Evolutionary conservation across 208 protist genomes (phyloP).

Genomic region (Leishmania guyanensis): DNA sequence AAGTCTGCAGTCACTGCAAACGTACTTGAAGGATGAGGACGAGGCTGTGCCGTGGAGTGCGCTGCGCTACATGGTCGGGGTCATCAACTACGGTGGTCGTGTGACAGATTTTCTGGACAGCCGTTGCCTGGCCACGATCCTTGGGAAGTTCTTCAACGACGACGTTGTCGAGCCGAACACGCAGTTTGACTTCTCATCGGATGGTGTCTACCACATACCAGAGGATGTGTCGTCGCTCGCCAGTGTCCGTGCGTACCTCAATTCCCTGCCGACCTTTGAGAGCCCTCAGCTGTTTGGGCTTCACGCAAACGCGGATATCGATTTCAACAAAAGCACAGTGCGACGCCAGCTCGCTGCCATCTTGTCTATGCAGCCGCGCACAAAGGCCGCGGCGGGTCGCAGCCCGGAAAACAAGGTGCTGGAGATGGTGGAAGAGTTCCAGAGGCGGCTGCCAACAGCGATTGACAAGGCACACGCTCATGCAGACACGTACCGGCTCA

Average conservation of each 20-base stretch:
- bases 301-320: conserved; percentile 96
- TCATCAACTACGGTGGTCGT: conserved; percentile 96
- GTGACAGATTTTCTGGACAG: conserved; percentile 94
- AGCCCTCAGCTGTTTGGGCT: conserved; percentile 95
- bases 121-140: conserved; percentile 78
- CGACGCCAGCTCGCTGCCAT: conserved; percentile 84
- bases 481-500: conserved; percentile 88
- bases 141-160: conserved; percentile 79
- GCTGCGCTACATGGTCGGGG: conserved; percentile 91
- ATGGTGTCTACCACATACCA: conserved; percentile 89
- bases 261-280: conserved; percentile 92
- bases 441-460: conserved; percentile 66
- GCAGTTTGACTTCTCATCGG: conserved; percentile 79
- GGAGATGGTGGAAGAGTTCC: conserved; percentile 78
- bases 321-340: conserved; percentile 90
- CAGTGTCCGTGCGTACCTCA: conserved; percentile 70
- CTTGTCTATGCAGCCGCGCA: conserved; percentile 91
- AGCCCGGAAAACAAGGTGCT: conserved; percentile 79
- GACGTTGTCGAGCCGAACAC: conserved; percentile 47
- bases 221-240: conserved; percentile 66
- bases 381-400: conserved; percentile 44
- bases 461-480: conserved; percentile 83
- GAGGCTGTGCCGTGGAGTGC: conserved; percentile 84
- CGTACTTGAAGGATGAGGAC: conserved; percentile 67
- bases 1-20: conserved; percentile 78